Evolutionary conservation across 495 filamentous ascomycete species (phyloP), one percentile per base, ranked within the genome.

Genomic region (Thozetella sp.): DNA sequence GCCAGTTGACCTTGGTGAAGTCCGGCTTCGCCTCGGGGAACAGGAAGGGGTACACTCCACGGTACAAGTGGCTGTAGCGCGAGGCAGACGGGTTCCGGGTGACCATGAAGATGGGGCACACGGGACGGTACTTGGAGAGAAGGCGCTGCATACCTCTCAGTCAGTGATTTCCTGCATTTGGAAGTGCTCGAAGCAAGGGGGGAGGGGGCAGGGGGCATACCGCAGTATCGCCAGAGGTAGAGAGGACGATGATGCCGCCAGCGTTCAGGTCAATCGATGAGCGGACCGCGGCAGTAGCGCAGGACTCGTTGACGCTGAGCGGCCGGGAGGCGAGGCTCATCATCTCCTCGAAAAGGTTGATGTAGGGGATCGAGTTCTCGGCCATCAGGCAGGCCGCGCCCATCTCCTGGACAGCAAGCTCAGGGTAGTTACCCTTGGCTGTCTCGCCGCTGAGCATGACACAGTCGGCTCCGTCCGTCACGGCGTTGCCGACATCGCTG

Each of bases 71-170:
- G 54, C 89, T 91, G 76, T 93, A 98, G 80, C 95, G 82, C 30
- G 92, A 88, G 50, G 96, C 93, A 51, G 82, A 84, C 22, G 87
- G 72, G 74, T 91, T 97, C 59, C 96, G 88, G 58, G 93, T 96
- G 65, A 99, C 89, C 95, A 97, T 99, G 80, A 99, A 89, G 74
- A 99, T 97, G 54, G 95, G 95, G 87, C 95, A 97, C 54, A 97
- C 93, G 25, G 95, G 95, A 67, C 95, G 90, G 80, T 98, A 99
- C 82, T 99, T 99, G 76, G 95, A 96, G 62, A 98, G 82, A 43
- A 97, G 86, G 66, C 95, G 92, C 43, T 48, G n/a, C 6, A 6
- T 48, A 10, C 10, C 4, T 15, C 43, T 4, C n/a, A 11, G n/a
- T 48, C n/a, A 48, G 43, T 20, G 20, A 37, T n/a, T n/a, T n/a